Conservation (phyloP, 176 grass and related monocot species). For the Echinochloa phyllopogon region DNA sequence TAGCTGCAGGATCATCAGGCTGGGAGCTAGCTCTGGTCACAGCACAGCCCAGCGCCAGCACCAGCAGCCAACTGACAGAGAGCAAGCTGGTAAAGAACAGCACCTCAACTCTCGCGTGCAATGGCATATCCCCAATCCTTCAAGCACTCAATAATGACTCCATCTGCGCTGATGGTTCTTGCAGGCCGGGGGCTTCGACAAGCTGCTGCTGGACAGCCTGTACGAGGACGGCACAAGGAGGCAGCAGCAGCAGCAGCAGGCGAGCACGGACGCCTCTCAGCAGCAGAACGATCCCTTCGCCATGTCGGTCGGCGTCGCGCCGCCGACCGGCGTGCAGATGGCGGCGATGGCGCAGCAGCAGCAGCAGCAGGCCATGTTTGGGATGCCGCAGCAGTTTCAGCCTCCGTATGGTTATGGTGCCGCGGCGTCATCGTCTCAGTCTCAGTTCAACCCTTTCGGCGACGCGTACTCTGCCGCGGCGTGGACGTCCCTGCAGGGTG, state of each 20-base stretch:
- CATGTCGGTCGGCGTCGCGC: slow-evolving; percentile 50
- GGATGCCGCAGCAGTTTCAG: slow-evolving; percentile 52
- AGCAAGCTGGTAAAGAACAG: slow-evolving; percentile 58
- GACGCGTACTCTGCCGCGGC: slow-evolving; percentile 46
- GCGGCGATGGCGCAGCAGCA: slow-evolving; percentile 56
- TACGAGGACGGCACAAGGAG: slow-evolving; percentile 62
- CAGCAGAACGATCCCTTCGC: slow-evolving; percentile 65
- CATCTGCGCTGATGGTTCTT: not conserved
- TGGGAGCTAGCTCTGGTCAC: slow-evolving; percentile 84
- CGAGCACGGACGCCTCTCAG: not conserved
- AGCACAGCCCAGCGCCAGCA: slow-evolving; percentile 39
- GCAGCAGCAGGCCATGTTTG: slow-evolving; percentile 47
- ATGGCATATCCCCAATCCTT: not conserved
- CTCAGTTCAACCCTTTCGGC: slow-evolving; percentile 64
- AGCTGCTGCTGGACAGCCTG: slow-evolving; percentile 70
- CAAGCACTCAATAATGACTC: not conserved
- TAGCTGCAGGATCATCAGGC: slow-evolving; percentile 51
- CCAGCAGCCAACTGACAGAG: slow-evolving; percentile 39
- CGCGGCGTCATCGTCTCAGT: not conserved
- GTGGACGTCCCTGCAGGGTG: not conserved
- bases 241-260: slow-evolving; percentile 61
- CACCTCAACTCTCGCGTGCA: not conserved
- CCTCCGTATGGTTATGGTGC: slow-evolving; percentile 22
- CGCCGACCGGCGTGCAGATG: slow-evolving; percentile 70
- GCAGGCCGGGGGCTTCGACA: slow-evolving; percentile 84